Evolutionary conservation across 140 eudicot species (phyloP).

Genomic region (Ambrosia hybrid): DNA sequence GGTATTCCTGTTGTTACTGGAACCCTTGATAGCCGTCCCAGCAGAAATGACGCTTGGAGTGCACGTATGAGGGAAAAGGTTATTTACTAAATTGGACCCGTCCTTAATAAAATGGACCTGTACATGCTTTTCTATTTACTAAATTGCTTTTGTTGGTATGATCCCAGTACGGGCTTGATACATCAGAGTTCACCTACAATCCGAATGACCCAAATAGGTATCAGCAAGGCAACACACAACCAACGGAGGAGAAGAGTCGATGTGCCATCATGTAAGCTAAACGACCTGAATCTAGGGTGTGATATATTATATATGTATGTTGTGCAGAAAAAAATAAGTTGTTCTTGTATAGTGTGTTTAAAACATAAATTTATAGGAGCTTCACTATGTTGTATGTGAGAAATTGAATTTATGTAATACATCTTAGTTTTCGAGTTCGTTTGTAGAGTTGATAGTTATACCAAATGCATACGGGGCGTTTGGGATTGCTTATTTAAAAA

Average conservation of each 20-base stretch:
- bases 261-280: constrained; percentile 66
- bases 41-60: constrained; percentile 96
- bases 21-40: constrained; percentile 67
- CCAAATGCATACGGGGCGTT: not conserved
- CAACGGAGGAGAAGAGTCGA: constrained; percentile 61
- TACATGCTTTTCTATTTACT: not conserved
- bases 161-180: constrained; percentile 85
- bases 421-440: constrained; percentile 9
- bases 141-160: constrained; percentile 10
- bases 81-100: no score
- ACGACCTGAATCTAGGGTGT: constrained; percentile 15
- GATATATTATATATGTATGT: constrained; percentile 16
- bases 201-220: constrained; percentile 69
- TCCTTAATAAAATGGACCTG: not conserved
- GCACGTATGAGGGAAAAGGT: constrained; percentile 97
- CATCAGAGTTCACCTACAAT: constrained; percentile 90
- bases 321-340: not conserved
- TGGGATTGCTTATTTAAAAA: not conserved
- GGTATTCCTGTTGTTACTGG: constrained; percentile 79
- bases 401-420: constrained; percentile 6
- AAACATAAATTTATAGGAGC: constrained; percentile 19
- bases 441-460: constrained; percentile 12
- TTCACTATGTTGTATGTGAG: constrained; percentile 12
- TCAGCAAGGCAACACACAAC: constrained; percentile 58
- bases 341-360: constrained; percentile 29